phyloP scores from a whole-genome alignment of 805 yeast genomes.

The Hanseniaspora singularis region DNA sequence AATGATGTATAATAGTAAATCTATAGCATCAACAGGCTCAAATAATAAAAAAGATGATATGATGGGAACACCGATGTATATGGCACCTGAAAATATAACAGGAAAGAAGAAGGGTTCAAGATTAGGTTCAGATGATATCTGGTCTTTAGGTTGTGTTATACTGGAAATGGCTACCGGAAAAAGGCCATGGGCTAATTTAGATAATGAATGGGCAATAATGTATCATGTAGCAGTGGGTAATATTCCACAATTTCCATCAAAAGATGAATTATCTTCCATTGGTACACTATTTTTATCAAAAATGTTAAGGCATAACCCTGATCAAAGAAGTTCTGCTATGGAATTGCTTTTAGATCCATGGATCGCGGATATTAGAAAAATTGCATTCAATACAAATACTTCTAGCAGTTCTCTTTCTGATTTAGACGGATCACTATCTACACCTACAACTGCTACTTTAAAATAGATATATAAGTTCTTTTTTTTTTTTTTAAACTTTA shows the following conservation, averaged over 20 bases:
- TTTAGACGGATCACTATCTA: background rate
- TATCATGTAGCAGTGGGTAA: slow-evolving; percentile 95
- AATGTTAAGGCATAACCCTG: slow-evolving; percentile 75
- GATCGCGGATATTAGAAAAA: slow-evolving; percentile 60
- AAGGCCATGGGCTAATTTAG: slow-evolving; percentile 91
- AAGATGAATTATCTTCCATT: slow-evolving; percentile 61
- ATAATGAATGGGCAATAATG: slow-evolving; percentile 97
- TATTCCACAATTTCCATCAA: slow-evolving; percentile 69
- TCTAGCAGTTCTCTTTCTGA: slow-evolving; percentile 19
- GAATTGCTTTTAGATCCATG: slow-evolving; percentile 83
- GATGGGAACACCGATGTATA: slow-evolving; percentile 96
- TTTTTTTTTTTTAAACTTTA: too few relatives aligned
- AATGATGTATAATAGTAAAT: slow-evolving; percentile 22
- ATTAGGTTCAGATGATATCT: slow-evolving; percentile 53
- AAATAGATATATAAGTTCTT: too few relatives aligned
- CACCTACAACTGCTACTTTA: background rate
- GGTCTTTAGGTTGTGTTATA: slow-evolving; percentile 96
- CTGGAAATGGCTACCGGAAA: slow-evolving; percentile 94
- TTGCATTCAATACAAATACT: slow-evolving; percentile 46
- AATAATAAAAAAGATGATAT: slow-evolving; percentile 27
- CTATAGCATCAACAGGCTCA: slow-evolving; percentile 19
- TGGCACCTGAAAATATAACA: slow-evolving; percentile 94
- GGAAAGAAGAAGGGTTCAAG: slow-evolving; percentile 42
- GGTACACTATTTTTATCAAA: slow-evolving; percentile 62
- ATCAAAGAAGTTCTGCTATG: slow-evolving; percentile 66